A percentile compares a stretch with the other conserved stretches of the same genome.
phyloP scores from a whole-genome alignment of 257 asterid genomes.

The Nicotiana undulata region DNA sequence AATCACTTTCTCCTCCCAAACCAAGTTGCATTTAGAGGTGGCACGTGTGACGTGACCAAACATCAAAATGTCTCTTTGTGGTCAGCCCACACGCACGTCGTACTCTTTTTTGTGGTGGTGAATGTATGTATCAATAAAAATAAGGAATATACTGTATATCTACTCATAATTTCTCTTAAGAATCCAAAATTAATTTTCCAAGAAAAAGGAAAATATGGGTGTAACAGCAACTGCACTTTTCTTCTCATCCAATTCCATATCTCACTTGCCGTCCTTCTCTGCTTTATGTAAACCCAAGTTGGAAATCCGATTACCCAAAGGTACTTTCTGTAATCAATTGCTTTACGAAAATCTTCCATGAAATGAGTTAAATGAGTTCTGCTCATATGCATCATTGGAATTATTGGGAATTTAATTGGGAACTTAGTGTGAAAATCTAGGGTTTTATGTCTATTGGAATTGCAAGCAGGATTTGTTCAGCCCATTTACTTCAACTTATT shows the following conservation, averaged over 20 bases:
- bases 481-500: not conserved
- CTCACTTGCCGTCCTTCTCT: not conserved
- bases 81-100: not conserved
- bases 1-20: not conserved
- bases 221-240: not conserved
- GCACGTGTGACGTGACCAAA: not conserved
- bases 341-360: not conserved
- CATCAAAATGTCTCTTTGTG: not conserved
- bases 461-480: not conserved
- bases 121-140: not conserved
- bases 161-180: not conserved
- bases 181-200: not conserved
- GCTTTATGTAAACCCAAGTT: not conserved
- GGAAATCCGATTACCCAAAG: not conserved
- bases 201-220: not conserved
- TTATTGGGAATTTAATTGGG: not conserved
- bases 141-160: not conserved
- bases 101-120: not conserved
- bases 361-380: not conserved
- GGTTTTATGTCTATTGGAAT: not conserved
- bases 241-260: not conserved
- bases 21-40: not conserved
- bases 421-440: not conserved
- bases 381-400: not conserved
- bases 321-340: not conserved